A percentile compares a stretch with the other conserved stretches of the same genome.
Evolutionary conservation across 2,329 filamentous ascomycete species (phyloP).

Genomic region (Hypoxylon sp.): DNA sequence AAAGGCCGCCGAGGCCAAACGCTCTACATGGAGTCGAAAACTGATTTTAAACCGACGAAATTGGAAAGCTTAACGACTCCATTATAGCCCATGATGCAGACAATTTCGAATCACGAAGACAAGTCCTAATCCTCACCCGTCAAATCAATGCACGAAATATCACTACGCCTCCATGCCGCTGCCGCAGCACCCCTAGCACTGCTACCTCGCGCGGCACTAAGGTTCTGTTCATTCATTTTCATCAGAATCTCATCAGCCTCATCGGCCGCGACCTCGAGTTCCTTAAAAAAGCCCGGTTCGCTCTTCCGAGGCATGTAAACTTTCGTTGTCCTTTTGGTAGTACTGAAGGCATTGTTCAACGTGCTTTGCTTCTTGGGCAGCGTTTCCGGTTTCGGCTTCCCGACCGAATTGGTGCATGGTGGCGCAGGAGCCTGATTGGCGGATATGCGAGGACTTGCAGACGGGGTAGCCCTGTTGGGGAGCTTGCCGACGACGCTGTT

Average conservation of each 20-base stretch:
- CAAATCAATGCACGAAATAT: constrained; percentile 51
- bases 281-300: constrained; percentile 57
- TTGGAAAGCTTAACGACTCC: too few relatives aligned
- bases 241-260: constrained; percentile 46
- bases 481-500: constrained; percentile 35
- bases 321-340: constrained; percentile 53
- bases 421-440: neutral
- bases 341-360: constrained; percentile 34
- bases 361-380: constrained; percentile 37
- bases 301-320: constrained; percentile 56
- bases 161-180: constrained; percentile 49
- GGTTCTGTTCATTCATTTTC: constrained; percentile 9
- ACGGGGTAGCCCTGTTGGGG: constrained; percentile 7
- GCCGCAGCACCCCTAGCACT: neutral
- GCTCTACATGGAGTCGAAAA: too few relatives aligned
- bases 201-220: neutral
- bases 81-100: too few relatives aligned
- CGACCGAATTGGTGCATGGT: neutral
- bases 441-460: neutral
- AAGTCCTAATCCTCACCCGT: constrained; percentile 47
- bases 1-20: too few relatives aligned
- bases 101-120: neutral
- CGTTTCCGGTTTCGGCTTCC: neutral
- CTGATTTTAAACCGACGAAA: too few relatives aligned
- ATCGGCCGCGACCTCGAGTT: constrained; percentile 50